A percentile compares a stretch with the other conserved stretches of the same genome.
Conservation (phyloP, 2,329 filamentous ascomycete genomes). For the Orbilia oligospora region DNA sequence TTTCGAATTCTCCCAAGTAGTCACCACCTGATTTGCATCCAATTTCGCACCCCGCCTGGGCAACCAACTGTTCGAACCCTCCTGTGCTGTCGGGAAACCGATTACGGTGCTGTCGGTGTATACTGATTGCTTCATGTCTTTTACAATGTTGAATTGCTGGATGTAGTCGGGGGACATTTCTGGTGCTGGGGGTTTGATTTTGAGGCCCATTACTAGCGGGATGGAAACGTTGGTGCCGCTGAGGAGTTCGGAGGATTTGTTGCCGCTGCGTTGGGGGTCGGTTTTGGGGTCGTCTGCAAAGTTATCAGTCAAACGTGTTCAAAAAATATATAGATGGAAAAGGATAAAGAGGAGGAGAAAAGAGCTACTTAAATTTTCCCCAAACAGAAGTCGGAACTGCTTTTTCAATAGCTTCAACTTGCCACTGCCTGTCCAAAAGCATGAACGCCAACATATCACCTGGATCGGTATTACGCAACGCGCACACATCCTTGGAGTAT, state of each 20-base stretch:
- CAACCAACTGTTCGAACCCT: neutral
- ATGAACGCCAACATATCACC: constrained; percentile 8
- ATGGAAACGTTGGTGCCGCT: neutral
- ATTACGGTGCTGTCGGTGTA: no score
- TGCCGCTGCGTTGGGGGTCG: neutral
- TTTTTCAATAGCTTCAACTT: constrained; percentile 3
- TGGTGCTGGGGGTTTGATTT: constrained; percentile 12
- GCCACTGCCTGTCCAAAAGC: neutral
- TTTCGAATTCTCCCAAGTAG: constrained; percentile 5
- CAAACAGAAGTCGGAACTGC: neutral
- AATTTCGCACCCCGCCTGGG: neutral
- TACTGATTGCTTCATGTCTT: constrained; percentile 29
- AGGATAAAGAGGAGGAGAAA: neutral
- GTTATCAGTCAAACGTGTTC: neutral
- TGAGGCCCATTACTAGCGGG: constrained; percentile 9
- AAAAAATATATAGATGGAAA: neutral
- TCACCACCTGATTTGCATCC: constrained; percentile 1
- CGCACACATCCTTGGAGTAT: constrained; percentile 4
- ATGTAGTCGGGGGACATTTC: constrained; percentile 13
- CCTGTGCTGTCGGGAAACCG: neutral
- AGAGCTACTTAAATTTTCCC: constrained; percentile 2
- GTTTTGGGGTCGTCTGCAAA: no score
- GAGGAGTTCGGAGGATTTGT: no score
- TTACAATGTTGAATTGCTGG: constrained; percentile 22
- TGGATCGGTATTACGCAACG: neutral